A percentile compares a stretch with the other conserved stretches of the same genome.
Conservation (phyloP, 2,329 filamentous ascomycete species). For the Cladophialophora bantiana region DNA sequence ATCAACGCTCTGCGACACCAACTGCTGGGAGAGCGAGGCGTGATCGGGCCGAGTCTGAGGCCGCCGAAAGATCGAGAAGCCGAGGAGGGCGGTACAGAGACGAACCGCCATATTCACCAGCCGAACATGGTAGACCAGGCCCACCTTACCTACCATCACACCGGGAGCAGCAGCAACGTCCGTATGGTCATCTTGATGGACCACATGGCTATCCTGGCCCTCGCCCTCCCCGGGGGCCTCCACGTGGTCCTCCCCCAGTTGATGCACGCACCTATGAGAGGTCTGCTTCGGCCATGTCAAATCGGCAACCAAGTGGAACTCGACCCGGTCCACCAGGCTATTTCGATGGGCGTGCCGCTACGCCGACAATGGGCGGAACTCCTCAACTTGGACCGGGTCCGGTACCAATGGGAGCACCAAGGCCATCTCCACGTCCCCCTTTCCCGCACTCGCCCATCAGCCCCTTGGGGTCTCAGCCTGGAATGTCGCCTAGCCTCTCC, state of each 20-base stretch:
- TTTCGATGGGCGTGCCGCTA: slow-evolving; percentile 42
- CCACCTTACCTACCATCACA: slow-evolving; percentile 12
- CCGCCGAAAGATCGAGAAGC: slow-evolving; percentile 62
- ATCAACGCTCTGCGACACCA: slow-evolving; percentile 42
- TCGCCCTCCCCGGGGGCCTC: slow-evolving; percentile 7
- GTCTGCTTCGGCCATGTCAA: slow-evolving; percentile 49
- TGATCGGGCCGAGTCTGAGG: slow-evolving; percentile 63
- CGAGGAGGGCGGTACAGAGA: slow-evolving; percentile 59
- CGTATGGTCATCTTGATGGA: slow-evolving; percentile 23
- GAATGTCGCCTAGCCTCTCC: slow-evolving; percentile 27
- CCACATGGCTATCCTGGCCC: slow-evolving; percentile 21
- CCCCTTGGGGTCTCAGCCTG: slow-evolving; percentile 35
- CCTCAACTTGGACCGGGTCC: slow-evolving; percentile 27
- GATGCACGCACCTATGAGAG: slow-evolving; percentile 43
- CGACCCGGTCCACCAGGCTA: slow-evolving; percentile 40
- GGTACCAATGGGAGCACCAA: slow-evolving; percentile 21
- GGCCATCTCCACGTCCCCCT: slow-evolving; percentile 36
- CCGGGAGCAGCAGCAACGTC: slow-evolving; percentile 26
- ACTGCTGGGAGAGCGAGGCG: slow-evolving; percentile 43
- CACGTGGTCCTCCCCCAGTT: slow-evolving; percentile 33
- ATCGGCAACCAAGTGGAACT: slow-evolving; percentile 50
- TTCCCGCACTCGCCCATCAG: slow-evolving; percentile 43
- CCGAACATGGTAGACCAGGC: slow-evolving; percentile 22
- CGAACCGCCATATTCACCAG: slow-evolving; percentile 45
- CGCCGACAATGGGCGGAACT: slow-evolving; percentile 41